Evolutionary conservation across 2,329 filamentous ascomycete genomes (phyloP).

Genomic region (Coleophoma eucalyptorum): DNA sequence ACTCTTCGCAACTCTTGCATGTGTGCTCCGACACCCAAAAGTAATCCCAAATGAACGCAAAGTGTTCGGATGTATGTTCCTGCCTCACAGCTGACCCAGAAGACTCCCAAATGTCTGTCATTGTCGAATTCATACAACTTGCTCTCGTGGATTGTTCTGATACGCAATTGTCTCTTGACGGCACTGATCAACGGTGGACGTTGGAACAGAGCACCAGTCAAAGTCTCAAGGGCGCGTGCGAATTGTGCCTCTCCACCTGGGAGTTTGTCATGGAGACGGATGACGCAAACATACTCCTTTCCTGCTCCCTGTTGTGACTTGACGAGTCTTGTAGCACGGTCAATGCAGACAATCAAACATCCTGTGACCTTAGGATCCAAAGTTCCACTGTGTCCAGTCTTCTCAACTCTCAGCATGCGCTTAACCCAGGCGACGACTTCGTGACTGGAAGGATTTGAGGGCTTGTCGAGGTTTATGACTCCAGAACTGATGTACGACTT

Average conservation of each 20-base stretch:
- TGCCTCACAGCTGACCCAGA: slow-evolving; percentile 99
- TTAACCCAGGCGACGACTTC: slow-evolving; percentile 99
- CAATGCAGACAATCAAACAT: slow-evolving; percentile 91
- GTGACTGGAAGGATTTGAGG: slow-evolving; percentile 95
- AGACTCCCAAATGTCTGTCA: slow-evolving; percentile 92
- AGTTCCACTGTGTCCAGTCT: slow-evolving; percentile 97
- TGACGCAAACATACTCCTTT: slow-evolving; percentile 98
- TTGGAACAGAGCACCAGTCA: slow-evolving; percentile 96
- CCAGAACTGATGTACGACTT: slow-evolving; percentile 97
- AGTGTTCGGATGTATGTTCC: slow-evolving; percentile 98
- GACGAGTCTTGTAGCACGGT: slow-evolving; percentile 93
- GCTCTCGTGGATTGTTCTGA: slow-evolving; percentile 96
- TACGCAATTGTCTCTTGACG: slow-evolving; percentile 97
- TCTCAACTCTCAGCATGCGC: slow-evolving; percentile 90
- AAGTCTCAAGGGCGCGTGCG: slow-evolving; percentile 86
- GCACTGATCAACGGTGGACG: slow-evolving; percentile 95
- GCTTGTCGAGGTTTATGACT: slow-evolving; percentile 98
- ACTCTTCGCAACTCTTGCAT: slow-evolving; percentile 98
- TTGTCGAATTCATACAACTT: slow-evolving; percentile 98
- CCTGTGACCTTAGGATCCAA: slow-evolving; percentile 98
- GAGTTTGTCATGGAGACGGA: slow-evolving; percentile 92
- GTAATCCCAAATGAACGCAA: slow-evolving; percentile 83
- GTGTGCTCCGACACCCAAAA: slow-evolving; percentile 81
- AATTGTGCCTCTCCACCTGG: slow-evolving; percentile 92
- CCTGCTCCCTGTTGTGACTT: slow-evolving; percentile 98